Conservation (phyloP, 192 early-diverging fungal species). For the Backusella psychrophila region DNA sequence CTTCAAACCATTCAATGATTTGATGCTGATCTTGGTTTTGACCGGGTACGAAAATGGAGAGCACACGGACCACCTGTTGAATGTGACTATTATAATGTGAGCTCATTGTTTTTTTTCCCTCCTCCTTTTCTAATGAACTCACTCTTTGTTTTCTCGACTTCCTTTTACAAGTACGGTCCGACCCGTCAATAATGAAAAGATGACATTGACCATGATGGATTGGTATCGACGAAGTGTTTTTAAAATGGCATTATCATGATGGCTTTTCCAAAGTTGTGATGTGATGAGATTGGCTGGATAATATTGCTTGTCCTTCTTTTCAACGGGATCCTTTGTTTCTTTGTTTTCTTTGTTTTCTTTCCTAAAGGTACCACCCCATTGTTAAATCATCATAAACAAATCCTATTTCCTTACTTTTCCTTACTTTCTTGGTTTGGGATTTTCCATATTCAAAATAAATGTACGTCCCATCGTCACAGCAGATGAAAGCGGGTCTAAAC, state of each 20-base stretch:
- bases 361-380: not conserved
- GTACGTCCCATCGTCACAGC: conserved; percentile 15
- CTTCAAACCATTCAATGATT: conserved; percentile 28
- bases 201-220: conserved; percentile 25
- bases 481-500: not conserved
- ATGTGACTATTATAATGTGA: conserved; percentile 14
- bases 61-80: conserved; percentile 22
- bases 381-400: not conserved
- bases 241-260: not conserved
- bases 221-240: conserved; percentile 18
- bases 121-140: not conserved
- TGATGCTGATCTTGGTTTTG: conserved; percentile 18
- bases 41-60: conserved; percentile 34
- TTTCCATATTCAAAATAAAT: conserved; percentile 20
- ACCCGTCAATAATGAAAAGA: conserved; percentile 35
- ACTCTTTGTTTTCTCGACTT: conserved; percentile 5
- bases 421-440: conserved; percentile 18
- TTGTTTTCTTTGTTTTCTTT: not conserved
- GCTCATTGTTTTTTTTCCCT: not conserved
- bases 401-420: too few relatives aligned
- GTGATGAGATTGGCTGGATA: not conserved
- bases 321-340: not conserved
- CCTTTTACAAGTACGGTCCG: conserved; percentile 29
- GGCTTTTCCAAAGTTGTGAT: conserved; percentile 12
- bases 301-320: not conserved